Percentiles rank a stretch among this genome's conserved stretches.
These are phyloP conservation scores for Cylindrotheca closterium DNA, from an alignment of 108 stramenopile species.

Conservation along the genomic window DNA sequence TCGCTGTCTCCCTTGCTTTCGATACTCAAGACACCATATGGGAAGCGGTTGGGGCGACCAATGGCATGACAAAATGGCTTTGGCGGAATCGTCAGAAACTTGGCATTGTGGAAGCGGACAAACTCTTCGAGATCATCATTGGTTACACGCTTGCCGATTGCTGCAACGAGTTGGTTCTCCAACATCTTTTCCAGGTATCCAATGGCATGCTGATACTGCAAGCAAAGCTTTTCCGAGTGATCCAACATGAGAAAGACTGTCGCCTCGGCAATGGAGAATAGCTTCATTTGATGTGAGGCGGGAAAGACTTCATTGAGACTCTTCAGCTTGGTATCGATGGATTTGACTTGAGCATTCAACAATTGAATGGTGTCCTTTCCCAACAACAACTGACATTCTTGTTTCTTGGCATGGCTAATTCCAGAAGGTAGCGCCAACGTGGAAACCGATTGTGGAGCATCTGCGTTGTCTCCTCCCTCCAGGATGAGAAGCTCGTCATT, in stretches of 20 bases:
- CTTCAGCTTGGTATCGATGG: constrained; percentile 22
- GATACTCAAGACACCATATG: constrained; percentile 52
- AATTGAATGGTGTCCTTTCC: constrained; percentile 31
- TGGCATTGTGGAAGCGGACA: constrained; percentile 53
- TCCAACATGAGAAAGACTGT: constrained; percentile 16
- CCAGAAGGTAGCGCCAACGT: background rate
- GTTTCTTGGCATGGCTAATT: background rate
- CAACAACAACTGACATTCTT: constrained; percentile 14
- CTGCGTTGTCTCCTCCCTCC: background rate
- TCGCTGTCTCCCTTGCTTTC: constrained; percentile 13
- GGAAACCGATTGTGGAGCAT: background rate
- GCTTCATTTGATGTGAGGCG: background rate
- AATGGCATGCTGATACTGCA: constrained; percentile 17
- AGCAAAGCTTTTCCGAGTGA: constrained; percentile 16
- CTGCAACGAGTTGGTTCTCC: constrained; percentile 47
- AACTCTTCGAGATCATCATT: constrained; percentile 59
- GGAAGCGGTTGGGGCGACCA: constrained; percentile 58
- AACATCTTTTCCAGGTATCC: constrained; percentile 61
- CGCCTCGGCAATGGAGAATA: constrained; percentile 40
- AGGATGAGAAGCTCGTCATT: background rate
- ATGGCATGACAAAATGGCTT: constrained; percentile 72
- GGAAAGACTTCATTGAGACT: constrained; percentile 3
- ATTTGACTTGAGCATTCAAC: constrained; percentile 38
- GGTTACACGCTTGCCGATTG: constrained; percentile 70
- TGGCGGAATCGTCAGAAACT: constrained; percentile 45